phyloP scores from a whole-genome alignment of 2,329 filamentous ascomycete genomes.

The Thermoascus crustaceus region DNA sequence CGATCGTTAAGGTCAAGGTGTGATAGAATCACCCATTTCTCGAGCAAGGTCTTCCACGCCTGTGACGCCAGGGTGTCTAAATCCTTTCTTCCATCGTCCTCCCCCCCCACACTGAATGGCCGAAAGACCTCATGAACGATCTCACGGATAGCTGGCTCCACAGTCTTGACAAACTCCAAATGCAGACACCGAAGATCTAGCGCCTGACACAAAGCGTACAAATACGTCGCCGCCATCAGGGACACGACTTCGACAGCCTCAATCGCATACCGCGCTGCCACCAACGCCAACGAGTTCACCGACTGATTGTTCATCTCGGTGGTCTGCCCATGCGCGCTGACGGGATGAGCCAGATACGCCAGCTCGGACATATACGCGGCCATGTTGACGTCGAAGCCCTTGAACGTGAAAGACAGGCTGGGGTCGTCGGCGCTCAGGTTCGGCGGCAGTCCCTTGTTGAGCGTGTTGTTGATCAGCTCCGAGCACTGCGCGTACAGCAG shows the following conservation, averaged over 20 bases:
- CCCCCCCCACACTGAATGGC: background rate
- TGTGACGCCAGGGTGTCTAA: conserved; percentile 5
- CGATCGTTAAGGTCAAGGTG: conserved; percentile 8
- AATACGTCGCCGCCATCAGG: conserved; percentile 47
- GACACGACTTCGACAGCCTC: conserved; percentile 49
- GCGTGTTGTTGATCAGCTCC: conserved; percentile 54
- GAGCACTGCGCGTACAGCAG: conserved; percentile 56
- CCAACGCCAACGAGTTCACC: conserved; percentile 57
- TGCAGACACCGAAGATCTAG: conserved; percentile 39
- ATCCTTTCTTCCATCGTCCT: no score
- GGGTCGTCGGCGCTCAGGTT: conserved; percentile 56
- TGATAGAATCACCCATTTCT: conserved; percentile 9
- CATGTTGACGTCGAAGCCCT: conserved; percentile 59
- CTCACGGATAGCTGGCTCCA: conserved; percentile 2
- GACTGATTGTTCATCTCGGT: conserved; percentile 62
- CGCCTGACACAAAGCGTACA: conserved; percentile 53
- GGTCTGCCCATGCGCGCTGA: conserved; percentile 54
- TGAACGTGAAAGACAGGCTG: conserved; percentile 50
- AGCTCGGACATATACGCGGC: conserved; percentile 57
- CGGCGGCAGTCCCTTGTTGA: conserved; percentile 55
- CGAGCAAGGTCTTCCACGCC: conserved; percentile 3
- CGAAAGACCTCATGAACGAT: conserved; percentile 6
- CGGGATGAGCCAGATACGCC: conserved; percentile 53
- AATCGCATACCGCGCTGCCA: conserved; percentile 50
- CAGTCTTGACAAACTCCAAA: conserved; percentile 7